Conservation (phyloP, 2,329 filamentous ascomycete species). For the Clonostachys chloroleuca region DNA sequence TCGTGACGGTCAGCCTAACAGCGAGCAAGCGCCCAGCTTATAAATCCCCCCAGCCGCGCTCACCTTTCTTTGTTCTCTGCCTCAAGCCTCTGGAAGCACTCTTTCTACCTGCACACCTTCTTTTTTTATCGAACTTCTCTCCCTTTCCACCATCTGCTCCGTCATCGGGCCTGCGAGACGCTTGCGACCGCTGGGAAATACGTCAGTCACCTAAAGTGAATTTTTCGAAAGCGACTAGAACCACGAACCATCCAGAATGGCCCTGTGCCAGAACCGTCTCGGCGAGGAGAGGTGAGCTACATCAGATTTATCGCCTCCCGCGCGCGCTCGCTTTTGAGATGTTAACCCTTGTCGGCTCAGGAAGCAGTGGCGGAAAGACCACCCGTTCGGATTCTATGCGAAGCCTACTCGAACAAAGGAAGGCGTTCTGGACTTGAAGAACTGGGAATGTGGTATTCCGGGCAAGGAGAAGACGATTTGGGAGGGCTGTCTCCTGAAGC, state of each 20-base stretch:
- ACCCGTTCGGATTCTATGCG: constrained; percentile 96
- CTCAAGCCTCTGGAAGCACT: too few species aligned
- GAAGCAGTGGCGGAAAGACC: constrained; percentile 95
- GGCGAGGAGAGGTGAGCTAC: constrained; percentile 76
- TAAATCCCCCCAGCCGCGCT: too few species aligned
- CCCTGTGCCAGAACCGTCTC: constrained; percentile 81
- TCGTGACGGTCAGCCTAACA: too few species aligned
- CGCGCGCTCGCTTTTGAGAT: background rate
- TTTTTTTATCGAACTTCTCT: too few species aligned
- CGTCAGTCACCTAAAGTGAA: too few species aligned
- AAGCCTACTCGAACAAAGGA: constrained; percentile 76
- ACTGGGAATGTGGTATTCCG: constrained; percentile 94
- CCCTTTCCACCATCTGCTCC: too few species aligned
- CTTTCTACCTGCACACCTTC: too few species aligned
- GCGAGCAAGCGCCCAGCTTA: too few species aligned
- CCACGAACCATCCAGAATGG: constrained; percentile 50
- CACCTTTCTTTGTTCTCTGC: too few species aligned
- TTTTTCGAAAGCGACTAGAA: background rate
- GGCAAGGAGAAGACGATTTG: constrained; percentile 96
- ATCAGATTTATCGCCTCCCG: background rate
- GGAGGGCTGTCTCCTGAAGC: constrained; percentile 96
- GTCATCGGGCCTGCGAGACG: too few species aligned
- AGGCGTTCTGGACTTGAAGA: constrained; percentile 85
- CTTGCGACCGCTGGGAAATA: too few species aligned
- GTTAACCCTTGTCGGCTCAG: constrained; percentile 36